Percentiles rank a stretch among this genome's conserved stretches.
These are phyloP conservation scores for Ophiognomonia clavigignenti-juglandacearum DNA, from an alignment of 2,329 filamentous ascomycete genomes.

Conservation along the genomic window DNA sequence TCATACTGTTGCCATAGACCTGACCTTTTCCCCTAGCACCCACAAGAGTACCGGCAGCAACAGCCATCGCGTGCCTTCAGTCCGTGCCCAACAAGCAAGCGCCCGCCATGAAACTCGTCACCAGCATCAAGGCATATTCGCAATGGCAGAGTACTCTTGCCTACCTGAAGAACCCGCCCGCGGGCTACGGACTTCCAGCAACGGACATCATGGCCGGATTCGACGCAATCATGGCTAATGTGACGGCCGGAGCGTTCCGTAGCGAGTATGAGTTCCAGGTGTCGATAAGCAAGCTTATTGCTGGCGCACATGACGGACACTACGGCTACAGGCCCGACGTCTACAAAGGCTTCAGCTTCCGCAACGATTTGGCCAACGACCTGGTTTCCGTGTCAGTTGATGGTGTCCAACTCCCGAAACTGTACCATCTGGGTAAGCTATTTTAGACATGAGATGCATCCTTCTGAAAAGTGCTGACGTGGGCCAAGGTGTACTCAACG, in stretches of 20 bases:
- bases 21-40: conserved; percentile 17
- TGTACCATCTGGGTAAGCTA: conserved; percentile 45
- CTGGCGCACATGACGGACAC: conserved; percentile 60
- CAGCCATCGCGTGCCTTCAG: conserved; percentile 33
- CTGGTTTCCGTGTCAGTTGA: conserved; percentile 58
- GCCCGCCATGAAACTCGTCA: conserved; percentile 30
- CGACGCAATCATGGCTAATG: conserved; percentile 38
- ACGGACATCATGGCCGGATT: conserved; percentile 43
- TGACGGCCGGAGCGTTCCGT: conserved; percentile 35
- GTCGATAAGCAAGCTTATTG: conserved; percentile 48
- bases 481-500: conserved; percentile 27
- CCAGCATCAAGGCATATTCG: conserved; percentile 35
- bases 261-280: conserved; percentile 52
- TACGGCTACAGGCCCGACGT: conserved; percentile 51
- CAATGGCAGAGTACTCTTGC: conserved; percentile 45
- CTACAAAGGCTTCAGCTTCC: conserved; percentile 46
- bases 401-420: conserved; percentile 51
- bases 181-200: conserved; percentile 42
- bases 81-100: conserved; percentile 33
- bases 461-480: background rate
- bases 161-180: conserved; percentile 46
- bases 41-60: conserved; percentile 29
- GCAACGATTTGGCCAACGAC: conserved; percentile 25
- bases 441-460: background rate
- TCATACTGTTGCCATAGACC: background rate